Evolutionary conservation across 2,329 filamentous ascomycete species (phyloP).

Genomic region (Podosphaera xanthii): DNA sequence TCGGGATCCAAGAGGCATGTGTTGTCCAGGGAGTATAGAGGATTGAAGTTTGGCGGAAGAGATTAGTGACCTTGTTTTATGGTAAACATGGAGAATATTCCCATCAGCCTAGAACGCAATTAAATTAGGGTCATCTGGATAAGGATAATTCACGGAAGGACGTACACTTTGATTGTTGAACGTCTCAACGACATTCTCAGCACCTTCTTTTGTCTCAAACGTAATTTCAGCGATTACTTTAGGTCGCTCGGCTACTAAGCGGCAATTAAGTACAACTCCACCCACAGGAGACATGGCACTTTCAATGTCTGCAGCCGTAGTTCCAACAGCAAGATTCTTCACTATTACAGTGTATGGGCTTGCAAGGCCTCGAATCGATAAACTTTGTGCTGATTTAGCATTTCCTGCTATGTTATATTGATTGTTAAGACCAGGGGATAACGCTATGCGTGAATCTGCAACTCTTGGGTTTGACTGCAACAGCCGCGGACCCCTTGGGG

Average conservation of each 20-base stretch:
- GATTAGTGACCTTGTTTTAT: constrained; percentile 27
- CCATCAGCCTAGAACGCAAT: constrained; percentile 39
- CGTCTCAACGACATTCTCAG: constrained; percentile 48
- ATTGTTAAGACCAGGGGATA: constrained; percentile 15
- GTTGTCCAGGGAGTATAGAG: constrained; percentile 2
- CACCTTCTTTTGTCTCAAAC: constrained; percentile 48
- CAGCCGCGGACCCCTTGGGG: constrained; percentile 14
- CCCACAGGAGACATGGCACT: constrained; percentile 59
- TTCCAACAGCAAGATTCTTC: constrained; percentile 64
- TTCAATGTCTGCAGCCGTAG: constrained; percentile 63
- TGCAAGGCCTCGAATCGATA: constrained; percentile 51
- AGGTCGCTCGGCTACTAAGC: constrained; percentile 41
- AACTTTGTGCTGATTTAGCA: constrained; percentile 22
- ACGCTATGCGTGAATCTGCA: constrained; percentile 12
- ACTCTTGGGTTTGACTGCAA: constrained; percentile 8
- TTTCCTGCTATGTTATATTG: constrained; percentile 17
- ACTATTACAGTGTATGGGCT: constrained; percentile 52
- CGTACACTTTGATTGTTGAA: constrained; percentile 61
- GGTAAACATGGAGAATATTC: constrained; percentile 47
- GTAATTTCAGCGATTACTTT: constrained; percentile 58
- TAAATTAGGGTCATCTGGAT: background rate
- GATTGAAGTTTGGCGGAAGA: constrained; percentile 1
- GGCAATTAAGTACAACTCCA: constrained; percentile 43
- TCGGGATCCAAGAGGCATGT: constrained; percentile 13
- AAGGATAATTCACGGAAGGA: constrained; percentile 3